Evolutionary conservation across 805 yeast genomes (phyloP), one percentile per base, ranked within the genome.

Genomic region (Torulaspora delbrueckii): DNA sequence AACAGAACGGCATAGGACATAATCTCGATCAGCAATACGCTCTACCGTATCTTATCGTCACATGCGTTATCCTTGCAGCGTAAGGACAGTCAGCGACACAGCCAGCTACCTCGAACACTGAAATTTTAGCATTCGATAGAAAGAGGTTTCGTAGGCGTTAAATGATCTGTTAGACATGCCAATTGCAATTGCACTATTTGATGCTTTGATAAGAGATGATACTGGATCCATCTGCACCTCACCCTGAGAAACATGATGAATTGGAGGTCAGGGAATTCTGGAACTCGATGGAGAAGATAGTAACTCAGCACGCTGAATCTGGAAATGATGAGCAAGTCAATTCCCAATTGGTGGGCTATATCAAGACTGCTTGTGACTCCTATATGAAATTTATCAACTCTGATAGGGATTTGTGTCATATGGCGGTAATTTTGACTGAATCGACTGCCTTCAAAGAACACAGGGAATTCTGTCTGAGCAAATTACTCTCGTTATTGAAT

Each of bases 401-500:
- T 8, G 68, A 64, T 39, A 53, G 51, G 22, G 73, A 67, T 39
- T 42, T 70, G 18, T 70, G 69, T 43, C 59, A 69, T 18, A 58
- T 70, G 48, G 71, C 67, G 2, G 48, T 68, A 10, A 51, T 57
- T 12, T 43, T 71, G 19, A 57, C 65, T 1, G 66, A 66, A 27
- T 67, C 73, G 0, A 45, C 49, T 5, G 25, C 66, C 10, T 77
- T 74, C 51, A 65, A 65, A 30, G 42, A 52, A 1, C 67, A 75
- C 45, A 53, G 60, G 43, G 65, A 64, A 25, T 78, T 77, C 55
- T 76, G 81, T 46, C 50, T 77, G 3, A 63, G 81, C 32, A 78
- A 78, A 54, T 60, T 74, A 62, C 57, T 76, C 10, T 73, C 80
- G 0, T 55, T 77, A 30, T 48, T 77, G 41, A 63, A 64, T n/a